Evolutionary conservation across 805 yeast genomes (phyloP), one percentile per base, ranked within the genome.

Genomic region (Priceomyces castillae): DNA sequence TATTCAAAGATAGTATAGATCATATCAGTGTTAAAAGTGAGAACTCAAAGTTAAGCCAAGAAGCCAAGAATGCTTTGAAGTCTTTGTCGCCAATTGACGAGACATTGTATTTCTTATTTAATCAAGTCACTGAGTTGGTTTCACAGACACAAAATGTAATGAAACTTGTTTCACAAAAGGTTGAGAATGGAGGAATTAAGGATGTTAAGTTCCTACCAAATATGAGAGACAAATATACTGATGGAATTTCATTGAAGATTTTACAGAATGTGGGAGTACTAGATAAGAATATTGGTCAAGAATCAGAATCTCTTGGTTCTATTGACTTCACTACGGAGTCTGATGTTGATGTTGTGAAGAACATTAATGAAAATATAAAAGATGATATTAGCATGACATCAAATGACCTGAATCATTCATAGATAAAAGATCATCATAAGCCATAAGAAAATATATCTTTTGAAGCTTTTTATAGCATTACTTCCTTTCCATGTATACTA

Each of bases 41-140:
- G 12, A 43, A 50, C 26, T 40, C 54, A 5, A 40, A 41, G n/a
- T 46, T 64, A 11, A 48, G 61, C 6, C 47, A 50, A 6, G 57
- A 57, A 11, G 53, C 61, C 1, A 53, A 57, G 16, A 51, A 44
- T 15, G 59, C 64, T 2, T 46, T 73, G 25, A 63, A 61, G 37
- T 51, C 66, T 6, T 53, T 76, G 18, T 61, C 71, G 11, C 81
- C 81, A 3, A 48, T 77, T 14, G 71, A 71, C 42, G 81, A 77
- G 43, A 71, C 74, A 5, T 52, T 77, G 10, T 65, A 67, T 50
- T 77, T 73, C 47, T 48, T 77, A 30, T 50, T 75, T 7, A 60
- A 64, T 16, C 78, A 77, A 49, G 72, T 71, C 6, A 63, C 66
- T 26, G 70, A 57, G n/a, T 59, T 70, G 44, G 56, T 68, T 4